Evolutionary conservation across 345 rosid genomes (phyloP).

Genomic region (Bruguiera gymnorhiza): DNA sequence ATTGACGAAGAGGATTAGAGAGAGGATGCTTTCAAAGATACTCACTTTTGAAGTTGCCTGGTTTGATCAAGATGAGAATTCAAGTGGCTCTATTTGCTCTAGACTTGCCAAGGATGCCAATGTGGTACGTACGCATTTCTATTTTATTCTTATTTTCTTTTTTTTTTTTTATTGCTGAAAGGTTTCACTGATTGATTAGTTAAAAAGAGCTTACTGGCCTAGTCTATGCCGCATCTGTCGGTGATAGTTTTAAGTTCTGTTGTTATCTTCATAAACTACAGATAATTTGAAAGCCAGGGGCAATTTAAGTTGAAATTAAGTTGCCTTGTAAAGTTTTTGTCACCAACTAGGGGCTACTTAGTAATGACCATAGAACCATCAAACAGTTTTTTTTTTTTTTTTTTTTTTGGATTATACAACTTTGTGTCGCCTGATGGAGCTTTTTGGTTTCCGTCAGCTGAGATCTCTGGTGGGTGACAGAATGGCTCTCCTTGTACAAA

Average conservation of each 20-base stretch:
- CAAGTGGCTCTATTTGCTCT: slow-evolving; percentile 37
- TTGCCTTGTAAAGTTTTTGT: no score
- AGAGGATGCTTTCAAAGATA: slow-evolving; percentile 32
- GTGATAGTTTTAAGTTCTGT: no score
- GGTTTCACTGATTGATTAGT: no score
- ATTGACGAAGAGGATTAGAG: slow-evolving; percentile 35
- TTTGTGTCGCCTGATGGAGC: neutral
- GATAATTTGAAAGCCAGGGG: no score
- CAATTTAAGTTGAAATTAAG: no score
- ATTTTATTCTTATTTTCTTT: neutral
- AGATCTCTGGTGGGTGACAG: slow-evolving; percentile 27
- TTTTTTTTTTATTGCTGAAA: neutral
- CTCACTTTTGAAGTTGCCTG: slow-evolving; percentile 41
- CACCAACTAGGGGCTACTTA: no score
- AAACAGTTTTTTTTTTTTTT: no score
- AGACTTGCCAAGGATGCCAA: slow-evolving; percentile 36
- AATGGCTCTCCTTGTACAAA: slow-evolving; percentile 36
- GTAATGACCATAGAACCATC: no score
- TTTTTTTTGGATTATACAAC: neutral
- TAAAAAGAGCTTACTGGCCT: no score
- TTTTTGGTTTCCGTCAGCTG: slow-evolving; percentile 12
- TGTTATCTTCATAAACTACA: no score
- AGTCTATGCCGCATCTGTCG: no score
- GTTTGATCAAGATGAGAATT: slow-evolving; percentile 39
- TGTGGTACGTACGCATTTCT: slow-evolving; percentile 21